A percentile compares a stretch with the other conserved stretches of the same genome.
phyloP scores from a whole-genome alignment of 495 filamentous ascomycete species.

The Sphaerosporella brunnea region DNA sequence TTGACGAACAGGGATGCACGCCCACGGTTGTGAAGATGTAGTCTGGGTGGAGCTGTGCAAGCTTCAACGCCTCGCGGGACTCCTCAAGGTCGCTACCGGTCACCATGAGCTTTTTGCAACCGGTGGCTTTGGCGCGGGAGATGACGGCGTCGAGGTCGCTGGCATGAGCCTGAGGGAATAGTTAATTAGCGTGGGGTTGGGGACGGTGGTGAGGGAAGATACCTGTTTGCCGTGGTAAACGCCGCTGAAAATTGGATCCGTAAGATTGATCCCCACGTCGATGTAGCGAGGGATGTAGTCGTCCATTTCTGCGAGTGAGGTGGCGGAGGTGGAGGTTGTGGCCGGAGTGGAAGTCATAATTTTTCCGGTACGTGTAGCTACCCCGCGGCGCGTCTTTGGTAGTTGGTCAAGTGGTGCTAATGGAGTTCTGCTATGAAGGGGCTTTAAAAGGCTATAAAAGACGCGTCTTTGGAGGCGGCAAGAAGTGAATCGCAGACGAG shows the following conservation, averaged over 20 bases:
- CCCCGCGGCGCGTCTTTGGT: no score
- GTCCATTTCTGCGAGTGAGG: constrained; percentile 26
- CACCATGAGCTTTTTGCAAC: constrained; percentile 76
- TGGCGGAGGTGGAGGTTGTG: neutral
- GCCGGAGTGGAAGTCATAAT: neutral
- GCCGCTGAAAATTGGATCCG: constrained; percentile 71
- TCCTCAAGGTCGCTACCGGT: constrained; percentile 79
- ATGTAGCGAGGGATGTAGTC: constrained; percentile 26
- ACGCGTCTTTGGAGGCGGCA: no score
- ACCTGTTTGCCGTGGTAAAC: constrained; percentile 60
- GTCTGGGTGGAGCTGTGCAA: constrained; percentile 57
- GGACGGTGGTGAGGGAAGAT: neutral
- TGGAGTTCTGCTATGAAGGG: no score
- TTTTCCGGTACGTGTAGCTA: no score
- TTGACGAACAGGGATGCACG: constrained; percentile 71
- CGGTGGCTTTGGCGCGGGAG: constrained; percentile 51
- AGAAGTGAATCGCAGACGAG: no score
- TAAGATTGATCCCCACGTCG: constrained; percentile 73
- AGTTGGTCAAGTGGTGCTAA: no score
- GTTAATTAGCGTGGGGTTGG: neutral
- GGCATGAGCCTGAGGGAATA: constrained; percentile 38
- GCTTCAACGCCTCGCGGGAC: constrained; percentile 51
- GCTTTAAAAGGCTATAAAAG: no score
- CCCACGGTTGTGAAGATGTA: constrained; percentile 53
- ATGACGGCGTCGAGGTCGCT: constrained; percentile 63